Percentiles rank a stretch among this genome's conserved stretches.
These are phyloP conservation scores for Salvia miltiorrhiza DNA, from an alignment of 257 asterid genomes.

Conservation along the genomic window DNA sequence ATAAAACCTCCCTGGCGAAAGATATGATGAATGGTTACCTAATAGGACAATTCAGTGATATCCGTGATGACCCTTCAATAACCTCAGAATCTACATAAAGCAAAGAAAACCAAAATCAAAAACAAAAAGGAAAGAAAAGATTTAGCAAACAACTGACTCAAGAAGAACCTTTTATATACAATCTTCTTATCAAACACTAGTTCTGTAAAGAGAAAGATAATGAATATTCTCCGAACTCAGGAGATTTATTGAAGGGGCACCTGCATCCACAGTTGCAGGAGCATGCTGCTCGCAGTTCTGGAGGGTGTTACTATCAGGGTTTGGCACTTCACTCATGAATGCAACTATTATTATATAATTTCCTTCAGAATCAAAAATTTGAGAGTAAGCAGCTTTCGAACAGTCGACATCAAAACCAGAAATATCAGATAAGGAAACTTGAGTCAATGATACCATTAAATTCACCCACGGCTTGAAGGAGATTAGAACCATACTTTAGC, in stretches of 20 bases:
- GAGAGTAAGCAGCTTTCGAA: constrained; percentile 22
- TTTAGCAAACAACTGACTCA: constrained; percentile 16
- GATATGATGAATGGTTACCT: constrained; percentile 46
- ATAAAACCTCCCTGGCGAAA: constrained; percentile 10
- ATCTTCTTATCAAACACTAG: not conserved
- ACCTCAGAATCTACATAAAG: constrained; percentile 67
- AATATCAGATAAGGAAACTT: constrained; percentile 9
- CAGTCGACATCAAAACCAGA: constrained; percentile 10
- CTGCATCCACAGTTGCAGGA: constrained; percentile 67
- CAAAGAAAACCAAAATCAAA: constrained; percentile 4
- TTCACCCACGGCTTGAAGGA: constrained; percentile 90
- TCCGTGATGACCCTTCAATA: constrained; percentile 83
- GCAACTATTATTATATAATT: constrained; percentile 67
- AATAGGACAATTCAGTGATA: constrained; percentile 89
- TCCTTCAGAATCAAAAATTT: constrained; percentile 47
- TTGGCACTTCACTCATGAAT: constrained; percentile 52
- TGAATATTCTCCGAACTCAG: constrained; percentile 7
- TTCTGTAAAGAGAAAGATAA: constrained; percentile 1
- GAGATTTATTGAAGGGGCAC: constrained; percentile 30
- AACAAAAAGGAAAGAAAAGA: constrained; percentile 4
- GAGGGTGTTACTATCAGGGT: constrained; percentile 43
- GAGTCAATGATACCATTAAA: constrained; percentile 57
- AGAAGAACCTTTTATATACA: not conserved
- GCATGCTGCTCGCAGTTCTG: constrained; percentile 65
- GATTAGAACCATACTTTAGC: constrained; percentile 81